Base-by-base conservation (phyloP, 495 filamentous ascomycete genomes). In the Amphirosellinia nigrospora region DNA sequence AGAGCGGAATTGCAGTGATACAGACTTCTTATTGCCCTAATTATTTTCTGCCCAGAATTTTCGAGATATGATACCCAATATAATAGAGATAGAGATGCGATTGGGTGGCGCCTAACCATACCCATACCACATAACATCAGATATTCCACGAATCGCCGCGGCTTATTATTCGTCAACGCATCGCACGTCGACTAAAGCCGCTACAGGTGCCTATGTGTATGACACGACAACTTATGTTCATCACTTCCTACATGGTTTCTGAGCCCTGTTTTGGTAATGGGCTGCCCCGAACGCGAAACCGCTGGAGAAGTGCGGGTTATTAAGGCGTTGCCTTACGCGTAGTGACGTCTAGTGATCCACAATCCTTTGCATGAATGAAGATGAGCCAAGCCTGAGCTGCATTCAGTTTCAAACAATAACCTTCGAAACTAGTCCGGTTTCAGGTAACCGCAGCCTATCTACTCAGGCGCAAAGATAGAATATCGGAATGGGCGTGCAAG, bases 1-100 rank as follows among this genome's bases (percentile, higher is more conserved):
- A 69, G 61, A 36, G 60, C 63, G 15, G 73, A 75, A 46, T 66
- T 75, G 48, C 68, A 72, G 39, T 71, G 70, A 69, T 72, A n/a
- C 59, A 36, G 8, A 23, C 30, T 52, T 38, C 46, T 41, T 41
- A 28, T 52, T 21, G n/a, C n/a, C 13, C 32, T 52, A 41, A 53
- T 52, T 39, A n/a, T 26, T 65, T 52, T n/a, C 63, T 53, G 30
- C 13, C 13, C 32, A 13, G 3, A 19, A 41, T 34, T 46, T 50
- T 41, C 30, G n/a, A 36, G 41, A 39, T 8, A 65, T 52, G 63
- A 65, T 65, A 65, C 63, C 63, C 43, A 52, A 1, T 39, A n/a
- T 28, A 64, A 36, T 53, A 65, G 46, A 65, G 63, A 30, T 26
- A 26, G 26, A 64, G 26, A 38, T 21, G 45, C 43, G 43, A 13